Base-by-base conservation (phyloP, 108 stramenopile species). In the Bacterosira constricta region DNA sequence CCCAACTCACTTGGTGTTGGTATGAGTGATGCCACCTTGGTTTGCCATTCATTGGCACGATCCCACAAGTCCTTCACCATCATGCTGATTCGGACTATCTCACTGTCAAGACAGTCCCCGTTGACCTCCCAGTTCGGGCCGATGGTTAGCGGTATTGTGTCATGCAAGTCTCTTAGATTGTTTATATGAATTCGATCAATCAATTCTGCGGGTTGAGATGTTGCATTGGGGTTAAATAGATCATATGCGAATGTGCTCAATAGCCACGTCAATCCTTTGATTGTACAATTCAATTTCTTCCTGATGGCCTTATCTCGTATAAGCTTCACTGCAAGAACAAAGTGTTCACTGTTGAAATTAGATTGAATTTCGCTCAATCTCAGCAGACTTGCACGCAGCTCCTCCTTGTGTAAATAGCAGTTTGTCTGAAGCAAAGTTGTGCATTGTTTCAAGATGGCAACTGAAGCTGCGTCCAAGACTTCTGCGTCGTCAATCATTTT, bases 261-360 rank as follows among this genome's bases (percentile, higher is more conserved):
- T 6, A 92, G 54, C 91, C 91, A 92, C 36, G 69, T 32, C 68
- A 92, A 67, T 31, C 61, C 47, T 51, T 80, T 76, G 15, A 86
- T 62, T 31, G 73, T 79, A 27, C 59, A 32, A 27, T 81, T 77
- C 9, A 92, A 23, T 37, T 71, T 66, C 6, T 32, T 34, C 51
- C 80, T 81, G 0, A 87, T 31, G 1, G 46, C 42, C 17, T 45
- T 60, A 29, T 71, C 67, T 9, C 76, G 41, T 13, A 82, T 30
- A 9, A 90, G 51, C n/a, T 57, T 60, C 32, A 29, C 59, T 37
- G 51, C 74, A 30, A 35, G 57, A 32, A 13, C 45, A 4, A 71
- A 44, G 1, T 73, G 66, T 20, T 57, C 50, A 41, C 45, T 62
- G 6, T 83, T 85, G 51, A 85, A 53, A 50, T 64, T 61, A 11